phyloP scores from a whole-genome alignment of 139 green algal genomes.

The Spirogloea muscicola region DNA sequence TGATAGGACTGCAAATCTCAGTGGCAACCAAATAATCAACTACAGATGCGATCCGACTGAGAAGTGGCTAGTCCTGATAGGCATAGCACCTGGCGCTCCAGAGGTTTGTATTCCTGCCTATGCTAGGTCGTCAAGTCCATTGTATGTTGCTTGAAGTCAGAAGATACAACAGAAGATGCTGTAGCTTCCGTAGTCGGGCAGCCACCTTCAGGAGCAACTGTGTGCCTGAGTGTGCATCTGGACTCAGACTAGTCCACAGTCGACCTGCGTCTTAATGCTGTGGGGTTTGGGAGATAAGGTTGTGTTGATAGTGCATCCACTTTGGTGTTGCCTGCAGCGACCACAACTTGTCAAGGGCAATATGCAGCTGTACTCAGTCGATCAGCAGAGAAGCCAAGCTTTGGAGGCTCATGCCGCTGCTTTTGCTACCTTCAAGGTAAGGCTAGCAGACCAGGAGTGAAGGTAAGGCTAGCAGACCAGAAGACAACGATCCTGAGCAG shows the following conservation, averaged over 20 bases:
- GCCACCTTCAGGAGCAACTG: too few species aligned
- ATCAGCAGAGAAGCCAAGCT: constrained; percentile 90
- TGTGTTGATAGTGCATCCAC: too few species aligned
- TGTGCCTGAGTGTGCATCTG: too few species aligned
- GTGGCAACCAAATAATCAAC: constrained; percentile 95
- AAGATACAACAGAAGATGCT: too few species aligned
- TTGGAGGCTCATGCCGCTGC: constrained; percentile 94
- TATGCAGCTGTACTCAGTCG: constrained; percentile 98
- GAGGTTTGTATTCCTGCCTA: constrained; percentile 56
- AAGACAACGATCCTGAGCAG: too few species aligned
- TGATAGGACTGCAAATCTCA: constrained; percentile 91
- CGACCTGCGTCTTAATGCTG: too few species aligned
- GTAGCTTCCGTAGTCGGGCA: too few species aligned
- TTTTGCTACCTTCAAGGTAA: constrained; percentile 82
- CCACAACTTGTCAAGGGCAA: constrained; percentile 93
- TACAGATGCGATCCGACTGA: constrained; percentile 79
- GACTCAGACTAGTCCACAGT: too few species aligned
- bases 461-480: too few species aligned
- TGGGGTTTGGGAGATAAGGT: too few species aligned
- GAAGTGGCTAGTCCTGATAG: constrained; percentile 97
- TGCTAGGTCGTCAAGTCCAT: not conserved
- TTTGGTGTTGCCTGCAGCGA: constrained; percentile 54
- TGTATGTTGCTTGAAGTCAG: not conserved
- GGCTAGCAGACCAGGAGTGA: too few species aligned
- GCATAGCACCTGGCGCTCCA: constrained; percentile 87